These are phyloP conservation scores for Heliosperma pusillum DNA, from an alignment of 148 eudicot genomes.

Conservation along the genomic window DNA sequence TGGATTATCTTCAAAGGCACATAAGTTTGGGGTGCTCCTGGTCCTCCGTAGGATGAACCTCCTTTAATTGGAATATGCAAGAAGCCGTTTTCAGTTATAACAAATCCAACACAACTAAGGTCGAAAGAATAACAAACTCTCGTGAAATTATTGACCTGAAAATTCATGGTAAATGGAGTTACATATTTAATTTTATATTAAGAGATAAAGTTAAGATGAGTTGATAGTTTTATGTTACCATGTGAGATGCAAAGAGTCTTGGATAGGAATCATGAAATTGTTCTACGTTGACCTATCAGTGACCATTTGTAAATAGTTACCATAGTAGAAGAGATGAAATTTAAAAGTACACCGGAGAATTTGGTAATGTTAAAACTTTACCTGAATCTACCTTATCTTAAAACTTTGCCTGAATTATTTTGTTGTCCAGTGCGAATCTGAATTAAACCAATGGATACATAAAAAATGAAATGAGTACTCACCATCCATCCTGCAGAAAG, in stretches of 20 bases:
- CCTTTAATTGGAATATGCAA: neutral
- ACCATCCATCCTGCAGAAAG: conserved; percentile 6
- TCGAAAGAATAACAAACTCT: neutral
- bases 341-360: too few species aligned
- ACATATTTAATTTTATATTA: too few species aligned
- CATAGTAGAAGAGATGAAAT: neutral
- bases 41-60: neutral
- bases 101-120: neutral
- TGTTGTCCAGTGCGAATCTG: too few species aligned
- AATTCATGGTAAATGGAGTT: neutral
- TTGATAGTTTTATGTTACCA: neutral
- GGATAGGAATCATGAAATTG: neutral
- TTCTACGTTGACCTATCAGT: neutral
- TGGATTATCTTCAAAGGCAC: neutral
- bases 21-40: neutral
- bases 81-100: neutral
- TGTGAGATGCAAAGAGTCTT: neutral
- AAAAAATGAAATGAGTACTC: neutral
- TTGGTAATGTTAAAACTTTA: too few species aligned
- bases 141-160: neutral
- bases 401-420: too few species aligned
- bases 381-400: too few species aligned
- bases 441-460: too few species aligned
- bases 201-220: too few species aligned
- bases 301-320: neutral